These are phyloP conservation scores for Gossypium rotundifolium DNA, from an alignment of 345 rosid species.

Conservation along the genomic window DNA sequence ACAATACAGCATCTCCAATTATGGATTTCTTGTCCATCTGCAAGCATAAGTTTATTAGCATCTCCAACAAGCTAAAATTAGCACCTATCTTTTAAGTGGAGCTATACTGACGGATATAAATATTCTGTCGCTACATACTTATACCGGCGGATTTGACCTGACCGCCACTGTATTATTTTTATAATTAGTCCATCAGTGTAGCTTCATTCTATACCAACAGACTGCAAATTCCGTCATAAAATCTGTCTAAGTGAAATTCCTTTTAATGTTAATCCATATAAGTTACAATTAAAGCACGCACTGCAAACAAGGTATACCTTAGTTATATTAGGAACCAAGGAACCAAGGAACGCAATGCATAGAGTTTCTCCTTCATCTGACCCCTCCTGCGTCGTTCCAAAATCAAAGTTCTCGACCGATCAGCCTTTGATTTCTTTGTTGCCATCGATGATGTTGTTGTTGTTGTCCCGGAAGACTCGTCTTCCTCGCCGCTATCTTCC, in stretches of 20 bases:
- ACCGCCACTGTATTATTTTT: too few species aligned
- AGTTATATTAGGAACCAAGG: conserved; percentile 92
- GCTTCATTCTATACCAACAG: too few species aligned
- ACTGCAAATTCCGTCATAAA: too few species aligned
- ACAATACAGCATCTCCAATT: conserved; percentile 68
- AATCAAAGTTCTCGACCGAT: conserved; percentile 65
- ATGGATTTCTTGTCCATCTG: conserved; percentile 99
- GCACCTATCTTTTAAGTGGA: too few species aligned
- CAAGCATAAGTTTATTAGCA: neutral
- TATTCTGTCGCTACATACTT: too few species aligned
- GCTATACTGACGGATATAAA: too few species aligned
- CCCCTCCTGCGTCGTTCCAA: conserved; percentile 70
- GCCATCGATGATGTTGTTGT: conserved; percentile 21
- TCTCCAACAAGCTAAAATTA: too few species aligned
- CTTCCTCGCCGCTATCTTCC: conserved; percentile 38
- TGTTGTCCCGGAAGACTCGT: conserved; percentile 54
- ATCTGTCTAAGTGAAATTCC: too few species aligned
- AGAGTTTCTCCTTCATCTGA: conserved; percentile 86
- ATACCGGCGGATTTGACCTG: too few species aligned
- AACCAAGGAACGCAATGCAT: conserved; percentile 74
- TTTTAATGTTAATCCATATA: too few species aligned
- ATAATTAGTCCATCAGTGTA: too few species aligned
- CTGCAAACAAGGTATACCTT: conserved; percentile 38
- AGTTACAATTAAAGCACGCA: too few species aligned
- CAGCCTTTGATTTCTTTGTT: conserved; percentile 37